phyloP scores from a whole-genome alignment of 2,329 filamentous ascomycete species.

The Penicillium thymicola region DNA sequence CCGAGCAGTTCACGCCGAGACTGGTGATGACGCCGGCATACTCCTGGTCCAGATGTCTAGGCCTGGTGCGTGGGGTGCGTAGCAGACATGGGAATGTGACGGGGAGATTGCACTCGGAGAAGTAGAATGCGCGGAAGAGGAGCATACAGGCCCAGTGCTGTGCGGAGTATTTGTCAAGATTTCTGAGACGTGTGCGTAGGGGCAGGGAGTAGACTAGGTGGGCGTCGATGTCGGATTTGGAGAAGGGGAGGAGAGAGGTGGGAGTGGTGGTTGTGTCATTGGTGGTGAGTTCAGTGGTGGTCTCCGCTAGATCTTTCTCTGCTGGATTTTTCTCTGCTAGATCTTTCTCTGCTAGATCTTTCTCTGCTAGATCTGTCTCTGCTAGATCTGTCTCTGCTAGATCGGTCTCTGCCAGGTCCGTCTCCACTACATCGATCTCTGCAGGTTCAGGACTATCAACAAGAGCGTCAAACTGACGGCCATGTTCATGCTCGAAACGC shows the following conservation, averaged over 20 bases:
- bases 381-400: background rate
- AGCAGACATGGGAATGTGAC: constrained; percentile 43
- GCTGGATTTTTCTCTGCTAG: too few relatives aligned
- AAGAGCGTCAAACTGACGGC: constrained; percentile 39
- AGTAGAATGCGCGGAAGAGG: constrained; percentile 58
- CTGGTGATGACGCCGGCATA: constrained; percentile 32
- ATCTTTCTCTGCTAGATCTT: background rate
- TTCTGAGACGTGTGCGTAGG: constrained; percentile 40
- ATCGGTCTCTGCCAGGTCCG: background rate
- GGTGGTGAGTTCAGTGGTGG: background rate
- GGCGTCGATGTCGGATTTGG: constrained; percentile 45
- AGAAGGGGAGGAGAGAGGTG: constrained; percentile 49
- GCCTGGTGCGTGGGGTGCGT: constrained; percentile 25
- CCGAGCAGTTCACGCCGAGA: constrained; percentile 31
- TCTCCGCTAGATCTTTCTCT: background rate
- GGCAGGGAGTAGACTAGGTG: constrained; percentile 46
- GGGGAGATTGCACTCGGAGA: constrained; percentile 52
- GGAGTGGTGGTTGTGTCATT: background rate
- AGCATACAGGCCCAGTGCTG: constrained; percentile 53
- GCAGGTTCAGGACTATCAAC: constrained; percentile 16
- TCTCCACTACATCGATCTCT: background rate
- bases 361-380: background rate
- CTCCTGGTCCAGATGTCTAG: constrained; percentile 22
- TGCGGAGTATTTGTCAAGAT: constrained; percentile 39
- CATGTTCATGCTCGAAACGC: constrained; percentile 51